phyloP scores from a whole-genome alignment of 495 filamentous ascomycete species.

The Trichoderma gamsii region DNA sequence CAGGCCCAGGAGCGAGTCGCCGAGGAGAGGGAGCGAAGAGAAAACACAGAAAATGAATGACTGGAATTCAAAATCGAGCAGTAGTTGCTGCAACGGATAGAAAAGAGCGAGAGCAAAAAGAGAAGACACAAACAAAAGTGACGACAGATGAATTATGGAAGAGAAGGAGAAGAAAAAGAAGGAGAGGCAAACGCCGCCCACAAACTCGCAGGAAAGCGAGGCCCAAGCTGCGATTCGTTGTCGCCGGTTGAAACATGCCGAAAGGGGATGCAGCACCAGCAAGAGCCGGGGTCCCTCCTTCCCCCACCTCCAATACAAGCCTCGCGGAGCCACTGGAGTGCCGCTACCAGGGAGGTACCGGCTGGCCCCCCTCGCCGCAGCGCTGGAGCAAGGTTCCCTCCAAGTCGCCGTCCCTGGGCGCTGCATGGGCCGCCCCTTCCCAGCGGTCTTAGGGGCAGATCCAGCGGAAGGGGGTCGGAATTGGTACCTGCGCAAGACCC shows the following conservation, averaged over 20 bases:
- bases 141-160: neutral
- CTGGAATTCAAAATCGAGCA: neutral
- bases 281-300: neutral
- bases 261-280: conserved; percentile 8
- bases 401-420: neutral
- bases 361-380: neutral
- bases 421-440: conserved; percentile 5
- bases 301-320: neutral
- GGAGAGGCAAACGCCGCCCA: neutral
- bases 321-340: neutral
- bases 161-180: neutral
- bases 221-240: conserved; percentile 16
- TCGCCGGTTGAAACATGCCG: conserved; percentile 4
- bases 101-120: neutral
- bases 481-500: neutral
- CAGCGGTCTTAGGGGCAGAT: conserved; percentile 12
- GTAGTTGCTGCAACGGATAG: neutral
- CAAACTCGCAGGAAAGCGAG: conserved; percentile 1
- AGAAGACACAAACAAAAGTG: neutral
- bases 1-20: neutral
- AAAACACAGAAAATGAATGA: conserved; percentile 6
- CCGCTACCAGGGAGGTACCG: neutral
- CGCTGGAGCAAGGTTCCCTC: neutral
- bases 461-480: conserved; percentile 3
- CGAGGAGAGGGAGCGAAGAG: neutral